A percentile compares a stretch with the other conserved stretches of the same genome.
phyloP scores from a whole-genome alignment of 192 early-diverging fungal species.

The Chytriomyces sp. region DNA sequence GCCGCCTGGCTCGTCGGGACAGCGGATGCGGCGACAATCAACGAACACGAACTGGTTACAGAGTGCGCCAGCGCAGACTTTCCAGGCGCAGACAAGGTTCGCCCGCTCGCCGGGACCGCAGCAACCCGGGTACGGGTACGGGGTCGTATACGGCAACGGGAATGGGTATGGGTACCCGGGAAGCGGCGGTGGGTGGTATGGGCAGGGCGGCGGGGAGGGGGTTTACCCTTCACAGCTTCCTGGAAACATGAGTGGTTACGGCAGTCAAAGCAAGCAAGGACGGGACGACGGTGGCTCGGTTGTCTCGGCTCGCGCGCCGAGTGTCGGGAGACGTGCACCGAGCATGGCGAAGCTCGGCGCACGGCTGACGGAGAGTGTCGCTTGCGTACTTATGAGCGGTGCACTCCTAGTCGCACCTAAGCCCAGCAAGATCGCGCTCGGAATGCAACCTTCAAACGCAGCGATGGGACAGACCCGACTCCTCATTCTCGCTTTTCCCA shows the following conservation, averaged over 20 bases:
- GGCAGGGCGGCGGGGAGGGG: background rate
- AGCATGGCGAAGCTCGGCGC: background rate
- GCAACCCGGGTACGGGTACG: background rate
- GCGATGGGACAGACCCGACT: background rate
- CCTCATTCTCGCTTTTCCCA: slow-evolving; percentile 12
- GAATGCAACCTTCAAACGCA: background rate
- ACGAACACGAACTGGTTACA: background rate
- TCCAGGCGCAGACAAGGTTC: too few relatives aligned
- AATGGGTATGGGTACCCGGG: background rate
- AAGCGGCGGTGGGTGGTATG: background rate
- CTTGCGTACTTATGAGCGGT: background rate
- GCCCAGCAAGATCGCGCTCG: background rate
- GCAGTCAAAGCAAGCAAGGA: too few relatives aligned
- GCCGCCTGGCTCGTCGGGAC: background rate
- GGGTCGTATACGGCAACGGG: background rate
- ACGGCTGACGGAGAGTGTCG: background rate
- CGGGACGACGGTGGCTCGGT: too few relatives aligned
- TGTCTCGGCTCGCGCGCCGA: too few relatives aligned
- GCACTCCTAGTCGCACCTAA: background rate
- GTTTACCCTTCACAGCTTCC: too few relatives aligned
- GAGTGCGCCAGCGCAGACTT: too few relatives aligned
- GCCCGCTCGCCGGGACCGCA: too few relatives aligned
- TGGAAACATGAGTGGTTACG: too few relatives aligned
- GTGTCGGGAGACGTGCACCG: too few relatives aligned
- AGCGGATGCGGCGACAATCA: background rate